Conservation (phyloP, 2,329 filamentous ascomycete species). For the Furcasterigmium sp. region DNA sequence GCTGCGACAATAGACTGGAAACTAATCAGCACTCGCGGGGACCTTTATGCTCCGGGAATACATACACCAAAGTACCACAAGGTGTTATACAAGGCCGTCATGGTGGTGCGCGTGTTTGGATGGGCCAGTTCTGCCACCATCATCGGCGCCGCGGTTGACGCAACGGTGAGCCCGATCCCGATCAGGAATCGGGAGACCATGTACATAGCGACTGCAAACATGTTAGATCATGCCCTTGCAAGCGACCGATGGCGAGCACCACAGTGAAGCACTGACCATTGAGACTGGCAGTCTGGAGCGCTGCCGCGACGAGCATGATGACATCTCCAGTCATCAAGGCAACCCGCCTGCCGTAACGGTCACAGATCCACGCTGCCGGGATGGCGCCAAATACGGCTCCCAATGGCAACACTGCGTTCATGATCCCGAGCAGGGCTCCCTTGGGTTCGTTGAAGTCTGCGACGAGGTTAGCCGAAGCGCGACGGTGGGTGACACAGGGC, state of each 20-base stretch:
- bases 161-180: conserved; percentile 45
- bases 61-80: background rate
- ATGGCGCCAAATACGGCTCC: conserved; percentile 31
- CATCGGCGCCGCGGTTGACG: conserved; percentile 22
- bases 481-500: background rate
- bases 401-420: conserved; percentile 29
- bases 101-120: conserved; percentile 23
- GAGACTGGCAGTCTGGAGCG: conserved; percentile 22
- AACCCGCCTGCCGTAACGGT: conserved; percentile 31
- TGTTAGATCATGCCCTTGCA: too few relatives aligned
- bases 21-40: background rate
- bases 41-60: background rate
- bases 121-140: conserved; percentile 26
- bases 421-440: conserved; percentile 26
- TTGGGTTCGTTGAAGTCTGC: conserved; percentile 26
- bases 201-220: conserved; percentile 31
- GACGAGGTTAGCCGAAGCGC: background rate
- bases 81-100: conserved; percentile 26
- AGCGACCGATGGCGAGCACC: too few relatives aligned
- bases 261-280: background rate
- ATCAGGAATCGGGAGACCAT: conserved; percentile 51
- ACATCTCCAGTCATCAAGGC: conserved; percentile 27
- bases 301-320: conserved; percentile 21
- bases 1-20: conserved; percentile 12
- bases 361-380: conserved; percentile 28